Base-by-base conservation (phyloP, 2,329 filamentous ascomycete species). In the Scedosporium boydii region DNA sequence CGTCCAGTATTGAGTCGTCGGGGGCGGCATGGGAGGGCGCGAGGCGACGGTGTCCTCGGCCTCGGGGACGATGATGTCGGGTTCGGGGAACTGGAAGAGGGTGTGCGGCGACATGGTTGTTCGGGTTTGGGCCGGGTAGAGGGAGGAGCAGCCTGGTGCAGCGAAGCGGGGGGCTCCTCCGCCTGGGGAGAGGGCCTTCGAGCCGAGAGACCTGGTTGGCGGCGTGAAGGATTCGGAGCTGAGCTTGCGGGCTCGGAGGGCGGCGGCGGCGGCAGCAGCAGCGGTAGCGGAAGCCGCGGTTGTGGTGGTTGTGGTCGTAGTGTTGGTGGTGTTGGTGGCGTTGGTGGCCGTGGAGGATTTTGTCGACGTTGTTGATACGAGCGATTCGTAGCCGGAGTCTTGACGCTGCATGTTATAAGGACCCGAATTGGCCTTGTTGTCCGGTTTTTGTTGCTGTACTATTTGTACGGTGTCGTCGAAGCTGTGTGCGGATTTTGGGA, bases 1-100 rank as follows among this genome's bases (percentile, higher is more conserved):
- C 1, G 84, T 87, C 85, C 85, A 88, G 73, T 87, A 88, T 69
- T 87, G 83, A 1, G 82, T 83, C 2, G 85, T 87, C 66, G 81
- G 79, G 3, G 82, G 82, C 12, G 82, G 84, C 1, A 77, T 75
- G 2, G 76, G 72, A 41, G 75, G 74, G 2, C 72, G 63, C 41
- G 63, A 62, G 38, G 60, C 65, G 65, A 71, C 64, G 64, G 72
- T 67, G 57, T 69, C 12, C 46, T 64, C 59, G 48, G 55, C 6
- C 61, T 61, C 57, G 55, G 63, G 59, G 51, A 62, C 58, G 6
- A 64, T 65, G 27, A 72, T 74, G 26, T 82, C 78, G 4, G 76
- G 76, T 10, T 76, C 70, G 21, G 81, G 76, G 68, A 81, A 82
- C 63, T 80, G 79, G 66, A 81, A 83, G 69, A 80, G 83, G 3